Conservation (phyloP, 805 yeast genomes). For the Kuraishia hungarica region DNA sequence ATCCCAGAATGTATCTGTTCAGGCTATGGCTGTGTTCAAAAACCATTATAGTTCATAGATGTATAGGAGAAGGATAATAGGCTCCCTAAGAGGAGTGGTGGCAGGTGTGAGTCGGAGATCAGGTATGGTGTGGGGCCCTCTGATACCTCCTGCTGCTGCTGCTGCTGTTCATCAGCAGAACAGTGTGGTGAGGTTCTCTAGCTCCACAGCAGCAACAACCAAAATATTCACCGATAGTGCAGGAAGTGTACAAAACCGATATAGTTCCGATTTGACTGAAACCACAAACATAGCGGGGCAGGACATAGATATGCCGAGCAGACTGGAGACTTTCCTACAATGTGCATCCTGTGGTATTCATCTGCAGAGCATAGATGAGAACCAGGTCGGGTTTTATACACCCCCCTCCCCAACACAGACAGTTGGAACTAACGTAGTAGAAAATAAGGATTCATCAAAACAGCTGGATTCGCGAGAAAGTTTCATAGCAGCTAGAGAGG, state of each 20-base stretch:
- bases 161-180: background rate
- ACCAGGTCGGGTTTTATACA: slow-evolving; percentile 34
- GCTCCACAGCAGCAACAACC: background rate
- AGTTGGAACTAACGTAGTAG: background rate
- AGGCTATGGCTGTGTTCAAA: background rate
- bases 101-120: background rate
- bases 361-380: slow-evolving; percentile 32
- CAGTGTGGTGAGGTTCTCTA: background rate
- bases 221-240: background rate
- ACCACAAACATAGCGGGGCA: too few relatives aligned
- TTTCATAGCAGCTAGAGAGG: background rate
- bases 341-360: slow-evolving; percentile 55
- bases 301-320: background rate
- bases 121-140: background rate
- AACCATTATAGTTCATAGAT: too few relatives aligned
- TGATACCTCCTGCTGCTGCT: background rate
- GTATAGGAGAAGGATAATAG: background rate
- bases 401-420: background rate
- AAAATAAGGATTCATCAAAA: background rate
- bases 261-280: background rate
- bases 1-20: background rate
- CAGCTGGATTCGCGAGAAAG: background rate
- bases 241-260: background rate
- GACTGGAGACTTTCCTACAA: background rate
- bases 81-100: background rate